Evolutionary conservation across 345 rosid genomes (phyloP), one percentile per base, ranked within the genome.

Genomic region (Schrenkiella parvula): DNA sequence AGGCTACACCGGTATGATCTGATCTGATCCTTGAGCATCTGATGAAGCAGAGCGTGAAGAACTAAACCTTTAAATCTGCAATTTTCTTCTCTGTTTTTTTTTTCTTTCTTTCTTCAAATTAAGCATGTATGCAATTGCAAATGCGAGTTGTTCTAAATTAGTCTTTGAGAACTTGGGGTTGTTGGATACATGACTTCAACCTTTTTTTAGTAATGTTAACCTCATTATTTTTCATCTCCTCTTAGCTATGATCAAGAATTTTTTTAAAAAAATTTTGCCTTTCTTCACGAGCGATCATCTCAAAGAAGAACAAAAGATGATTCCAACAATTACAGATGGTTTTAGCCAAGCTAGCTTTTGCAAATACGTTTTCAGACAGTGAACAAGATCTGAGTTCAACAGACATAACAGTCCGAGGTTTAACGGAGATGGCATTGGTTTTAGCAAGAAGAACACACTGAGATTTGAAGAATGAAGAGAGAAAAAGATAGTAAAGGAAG

Each of bases 1-100:
- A 2, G 96, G 93, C n/a, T 80, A 81, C 42, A 87, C 80, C 66
- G 86, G 91, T 61, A 68, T 81, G 73, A 73, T 83, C 67, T 82
- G 65, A 75, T 17, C 64, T 23, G 47, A 62, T 48, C 46, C 34
- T 54, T 44, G 43, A 75, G 60, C 52, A 54, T 50, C 53, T 48
- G 52, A 35, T 56, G 54, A 48, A 66, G 61, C 28, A 38, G 17
- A 46, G 72, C 67, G 55, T 64, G 67, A 64, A 64, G 34, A 70
- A 70, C 74, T 44, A 61, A 62, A 12, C 61, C 37, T 42, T 51
- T 15, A 39, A 57, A 17, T 12, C 13, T 73, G 59, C 77, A 46
- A 39, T 62, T 61, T 53, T 75, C 56, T 59, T 74, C 60, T 58
- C 10, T 32, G 32, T 46, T 53, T 61, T 11, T 23, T 23, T 47